Conservation (phyloP, 768 basidiomycete genomes). For the Russula olivacea region DNA sequence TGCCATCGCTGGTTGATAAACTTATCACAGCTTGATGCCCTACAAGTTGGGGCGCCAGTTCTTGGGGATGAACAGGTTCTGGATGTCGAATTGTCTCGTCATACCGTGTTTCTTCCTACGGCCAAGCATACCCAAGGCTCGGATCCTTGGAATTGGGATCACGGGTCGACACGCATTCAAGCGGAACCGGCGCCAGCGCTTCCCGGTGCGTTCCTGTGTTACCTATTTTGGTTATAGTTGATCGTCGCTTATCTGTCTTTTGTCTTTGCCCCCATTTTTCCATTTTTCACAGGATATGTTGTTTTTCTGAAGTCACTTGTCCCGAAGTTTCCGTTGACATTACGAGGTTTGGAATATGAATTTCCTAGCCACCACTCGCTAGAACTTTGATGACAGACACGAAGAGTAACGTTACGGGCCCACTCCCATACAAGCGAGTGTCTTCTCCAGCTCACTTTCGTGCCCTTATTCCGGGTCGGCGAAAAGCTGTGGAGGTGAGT, state of each 20-base stretch:
- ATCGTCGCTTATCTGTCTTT: constrained; percentile 7
- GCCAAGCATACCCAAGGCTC: constrained; percentile 16
- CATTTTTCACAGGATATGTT: constrained; percentile 31
- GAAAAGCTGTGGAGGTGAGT: constrained; percentile 46
- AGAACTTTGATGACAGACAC: constrained; percentile 31
- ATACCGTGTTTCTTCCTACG: constrained; percentile 36
- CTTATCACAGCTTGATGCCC: constrained; percentile 39
- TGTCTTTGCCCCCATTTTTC: neutral
- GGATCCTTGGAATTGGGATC: constrained; percentile 17
- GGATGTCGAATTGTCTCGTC: constrained; percentile 44
- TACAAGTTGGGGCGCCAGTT: constrained; percentile 33
- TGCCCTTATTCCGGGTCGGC: constrained; percentile 37
- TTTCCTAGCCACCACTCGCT: neutral
- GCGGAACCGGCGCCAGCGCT: neutral
- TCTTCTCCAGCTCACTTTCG: constrained; percentile 34
- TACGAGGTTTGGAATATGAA: constrained; percentile 33
- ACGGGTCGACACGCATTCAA: neutral
- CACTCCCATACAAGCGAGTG: constrained; percentile 38
- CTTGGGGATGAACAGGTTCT: constrained; percentile 47
- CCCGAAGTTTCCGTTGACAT: constrained; percentile 40
- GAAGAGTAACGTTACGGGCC: constrained; percentile 30
- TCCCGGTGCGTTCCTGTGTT: neutral
- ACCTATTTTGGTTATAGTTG: neutral
- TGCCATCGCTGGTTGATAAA: neutral
- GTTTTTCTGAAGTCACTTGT: constrained; percentile 35